Base-by-base conservation (phyloP, 1,284 basidiomycete species). In the Pascua guehoae region DNA sequence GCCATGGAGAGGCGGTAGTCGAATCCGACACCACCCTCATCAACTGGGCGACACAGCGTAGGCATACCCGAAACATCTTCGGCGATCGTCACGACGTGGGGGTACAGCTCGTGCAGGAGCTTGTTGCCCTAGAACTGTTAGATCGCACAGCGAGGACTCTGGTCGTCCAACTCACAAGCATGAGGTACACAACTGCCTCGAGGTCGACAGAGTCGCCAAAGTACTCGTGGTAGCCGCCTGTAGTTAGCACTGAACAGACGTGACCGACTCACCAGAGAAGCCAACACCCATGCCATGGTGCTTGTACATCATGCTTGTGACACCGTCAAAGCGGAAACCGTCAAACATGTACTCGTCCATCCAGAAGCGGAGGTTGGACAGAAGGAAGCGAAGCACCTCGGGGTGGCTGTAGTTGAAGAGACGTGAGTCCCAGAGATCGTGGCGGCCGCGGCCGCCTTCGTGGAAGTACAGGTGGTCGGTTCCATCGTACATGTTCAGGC, bases 11-110 rank as follows among this genome's bases (percentile, higher is more conserved):
- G 80, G 17, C 95, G 87, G 77, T 98, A 98, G 78, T 98, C 95
- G 76, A 98, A 98, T 1, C 95, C 95, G 50, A 98, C 81, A 24
- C 95, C 95, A 47, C 95, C 95, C 64, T 88, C 84, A 17, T 79
- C 69, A 32, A 88, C 86, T 0, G 92, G 86, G 15, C 86, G 81
- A 68, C 95, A 89, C 17, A 98, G 85, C 1, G 96, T 86, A 1
- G 95, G 95, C 95, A 98, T 98, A 18, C 95, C 95, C 12, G 92
- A 96, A 4, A 79, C 95, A 70, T 98, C 95, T 76, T 98, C 95
- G 12, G 95, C 95, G 63, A 98, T 96, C 32, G 92, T 95, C 70
- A 96, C 86, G 44, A 84, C 80, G 39, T 82, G 75, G 1, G 93
- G 92, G 73, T 88, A 92, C 47, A 94, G 78, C 4, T 82, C 66